Base-by-base conservation (phyloP, 2,329 filamentous ascomycete species). In the Chaetothyriales sp. region DNA sequence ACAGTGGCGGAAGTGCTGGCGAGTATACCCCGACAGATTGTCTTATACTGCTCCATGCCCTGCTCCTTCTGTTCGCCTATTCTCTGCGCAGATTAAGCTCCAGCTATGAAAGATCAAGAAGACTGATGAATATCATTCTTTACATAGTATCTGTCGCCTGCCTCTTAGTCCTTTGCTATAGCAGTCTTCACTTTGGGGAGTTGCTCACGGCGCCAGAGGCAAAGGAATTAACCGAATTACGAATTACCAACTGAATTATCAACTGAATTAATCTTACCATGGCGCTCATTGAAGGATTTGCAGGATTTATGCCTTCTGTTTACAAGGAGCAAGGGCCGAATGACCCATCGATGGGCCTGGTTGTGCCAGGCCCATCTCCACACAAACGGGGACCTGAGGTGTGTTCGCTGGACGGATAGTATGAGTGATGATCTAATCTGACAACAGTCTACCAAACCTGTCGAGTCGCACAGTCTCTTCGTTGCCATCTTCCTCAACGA, bases 401-500 rank as follows among this genome's bases (percentile, higher is more conserved):
- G 33, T 15, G 33, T 40, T 40, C 13, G 15, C 33, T 40, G 33
- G 33, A 13, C 13, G 33, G 13, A 15, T 8, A 9, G 8, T 9
- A 13, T 40, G 15, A 9, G 15, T 40, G 33, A 40, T 15, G 10
- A 40, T 15, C 13, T 40, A 15, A 40, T 13, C 10, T 15, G 13
- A 15, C 10, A 40, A 15, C 44, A 46, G 43, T 37, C 48, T 15
- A 46, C 29, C 18, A 43, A 13, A 20, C 43, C 48, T 20, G 19
- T 50, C 8, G 43, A 50, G 19, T 33, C 19, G 13, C 22, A 44
- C 9, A 20, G 46, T 19, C 20, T 45, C 37, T 50, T 45, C 29
- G 50, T 51, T 40, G 50, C 50, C n/a, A 29, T 51, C 19, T 18
- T 40, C 5, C n/a, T 47, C 8, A 46, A 51, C 47, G 44, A 46